Conservation (phyloP, 2,329 filamentous ascomycete species). For the Fusarium zealandicum region DNA sequence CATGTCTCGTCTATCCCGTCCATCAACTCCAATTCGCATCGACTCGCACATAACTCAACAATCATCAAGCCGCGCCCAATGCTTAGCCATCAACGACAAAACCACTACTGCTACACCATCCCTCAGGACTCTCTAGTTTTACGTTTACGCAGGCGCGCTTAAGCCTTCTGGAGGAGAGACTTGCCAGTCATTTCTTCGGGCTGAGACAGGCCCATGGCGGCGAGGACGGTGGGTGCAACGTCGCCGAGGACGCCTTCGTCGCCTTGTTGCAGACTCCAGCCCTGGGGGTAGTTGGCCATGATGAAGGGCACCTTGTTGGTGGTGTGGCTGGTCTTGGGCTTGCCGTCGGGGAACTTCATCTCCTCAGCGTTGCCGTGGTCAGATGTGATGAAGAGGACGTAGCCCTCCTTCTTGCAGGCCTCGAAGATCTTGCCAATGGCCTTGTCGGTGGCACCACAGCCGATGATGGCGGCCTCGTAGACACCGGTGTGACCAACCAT, state of each 20-base stretch:
- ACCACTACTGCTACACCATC: conserved; percentile 22
- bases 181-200: conserved; percentile 91
- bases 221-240: conserved; percentile 92
- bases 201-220: conserved; percentile 87
- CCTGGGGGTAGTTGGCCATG: conserved; percentile 94
- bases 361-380: conserved; percentile 99
- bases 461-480: conserved; percentile 91
- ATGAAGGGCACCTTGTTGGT: conserved; percentile 97
- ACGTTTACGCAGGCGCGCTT: conserved; percentile 29
- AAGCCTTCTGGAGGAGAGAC: conserved; percentile 81
- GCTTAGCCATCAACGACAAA: conserved; percentile 29
- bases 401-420: conserved; percentile 90
- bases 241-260: conserved; percentile 92
- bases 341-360: conserved; percentile 96
- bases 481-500: conserved; percentile 99
- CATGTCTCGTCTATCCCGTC: conserved; percentile 23
- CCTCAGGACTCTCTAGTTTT: conserved; percentile 4
- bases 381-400: conserved; percentile 92
- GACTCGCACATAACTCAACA: conserved; percentile 24
- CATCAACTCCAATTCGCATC: conserved; percentile 35
- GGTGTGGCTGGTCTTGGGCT: conserved; percentile 97
- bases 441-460: conserved; percentile 85
- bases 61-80: conserved; percentile 25
- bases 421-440: conserved; percentile 94
- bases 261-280: conserved; percentile 84